Base-by-base conservation (phyloP, 164 flowering plant species). In the Piper betle region DNA sequence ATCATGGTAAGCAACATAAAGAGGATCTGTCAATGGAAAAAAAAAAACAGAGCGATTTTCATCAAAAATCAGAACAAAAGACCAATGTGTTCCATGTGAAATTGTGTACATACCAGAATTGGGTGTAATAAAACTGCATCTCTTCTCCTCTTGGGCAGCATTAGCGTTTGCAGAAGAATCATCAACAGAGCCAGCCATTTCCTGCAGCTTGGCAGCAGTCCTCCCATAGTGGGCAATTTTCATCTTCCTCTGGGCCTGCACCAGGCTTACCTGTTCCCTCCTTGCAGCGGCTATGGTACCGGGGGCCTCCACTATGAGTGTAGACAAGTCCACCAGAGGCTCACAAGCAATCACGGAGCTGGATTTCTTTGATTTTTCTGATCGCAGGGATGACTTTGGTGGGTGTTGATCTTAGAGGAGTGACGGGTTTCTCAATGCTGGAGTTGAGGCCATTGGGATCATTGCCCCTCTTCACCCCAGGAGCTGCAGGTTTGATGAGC, bases 201-300 rank as follows among this genome's bases (percentile, higher is more conserved):
- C 53, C 41, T 78, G 84, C 60, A 72, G 69, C 69, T 78, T 84
- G 10, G 80, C 79, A 6, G 87, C 82, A 1, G 86, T 74, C 66
- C 98, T 77, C 43, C 98, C 96, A 74, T 88, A 92, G 70, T 87
- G 98, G 16, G 95, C 96, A 50, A 87, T 88, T 54, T 68, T 65
- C 86, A 82, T 73, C 77, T 87, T 92, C 59, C 96, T 69, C 62
- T 83, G 83, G 0, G 82, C 94, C 55, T 84, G 87, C 62, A 79
- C 62, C 9, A 72, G 72, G 1, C 82, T 86, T 69, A 86, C 76
- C 55, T 91, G 86, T 55, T 87, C 93, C 59, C 89, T 83, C 68
- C 97, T 80, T 11, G 81, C 91, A 0, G 92, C 92, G 0, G 95
- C 95, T 13, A 87, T 84, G 76, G 84, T 84, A 57, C 97, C 90